phyloP scores from a whole-genome alignment of 208 protist genomes.

The Leishmania aethiopica region DNA sequence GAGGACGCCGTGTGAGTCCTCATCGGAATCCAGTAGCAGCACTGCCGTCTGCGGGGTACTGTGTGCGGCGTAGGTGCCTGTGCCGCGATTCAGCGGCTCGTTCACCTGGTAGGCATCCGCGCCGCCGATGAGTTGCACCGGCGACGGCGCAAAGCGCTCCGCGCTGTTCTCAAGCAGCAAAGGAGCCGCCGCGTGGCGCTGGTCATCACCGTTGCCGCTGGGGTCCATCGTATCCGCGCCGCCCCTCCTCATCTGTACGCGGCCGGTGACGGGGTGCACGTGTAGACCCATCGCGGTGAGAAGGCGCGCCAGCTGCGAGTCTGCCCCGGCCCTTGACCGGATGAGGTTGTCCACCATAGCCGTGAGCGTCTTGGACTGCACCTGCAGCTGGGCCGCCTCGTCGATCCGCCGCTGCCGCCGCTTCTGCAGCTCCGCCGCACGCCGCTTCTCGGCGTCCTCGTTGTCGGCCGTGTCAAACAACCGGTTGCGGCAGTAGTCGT shows the following conservation, averaged over 20 bases:
- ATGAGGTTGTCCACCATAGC: constrained; percentile 70
- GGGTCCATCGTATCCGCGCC: not conserved
- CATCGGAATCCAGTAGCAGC: constrained; percentile 30
- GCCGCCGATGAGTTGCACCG: constrained; percentile 20
- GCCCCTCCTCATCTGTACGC: constrained; percentile 14
- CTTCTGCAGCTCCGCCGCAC: constrained; percentile 2
- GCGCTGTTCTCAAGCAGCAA: not conserved
- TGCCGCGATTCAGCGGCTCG: not conserved
- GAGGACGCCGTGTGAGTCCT: constrained; percentile 3
- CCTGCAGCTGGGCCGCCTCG: constrained; percentile 30
- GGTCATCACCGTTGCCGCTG: not conserved
- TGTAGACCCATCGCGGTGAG: constrained; percentile 67
- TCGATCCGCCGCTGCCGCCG: constrained; percentile 28
- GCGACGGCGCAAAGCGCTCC: constrained; percentile 20
- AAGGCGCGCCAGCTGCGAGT: constrained; percentile 50
- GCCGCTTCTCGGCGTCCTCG: constrained; percentile 18
- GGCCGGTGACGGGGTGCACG: constrained; percentile 39
- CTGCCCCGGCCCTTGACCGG: constrained; percentile 30
- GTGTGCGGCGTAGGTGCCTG: not conserved
- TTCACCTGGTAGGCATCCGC: not conserved
- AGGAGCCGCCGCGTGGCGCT: not conserved
- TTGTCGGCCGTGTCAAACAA: constrained; percentile 23
- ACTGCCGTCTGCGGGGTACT: constrained; percentile 18
- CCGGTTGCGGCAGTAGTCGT: constrained; percentile 34
- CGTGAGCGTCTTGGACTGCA: constrained; percentile 52